Percentiles rank a stretch among this genome's conserved stretches.
Evolutionary conservation across 2,329 filamentous ascomycete genomes (phyloP).

Genomic region (Diaporthe vexans): DNA sequence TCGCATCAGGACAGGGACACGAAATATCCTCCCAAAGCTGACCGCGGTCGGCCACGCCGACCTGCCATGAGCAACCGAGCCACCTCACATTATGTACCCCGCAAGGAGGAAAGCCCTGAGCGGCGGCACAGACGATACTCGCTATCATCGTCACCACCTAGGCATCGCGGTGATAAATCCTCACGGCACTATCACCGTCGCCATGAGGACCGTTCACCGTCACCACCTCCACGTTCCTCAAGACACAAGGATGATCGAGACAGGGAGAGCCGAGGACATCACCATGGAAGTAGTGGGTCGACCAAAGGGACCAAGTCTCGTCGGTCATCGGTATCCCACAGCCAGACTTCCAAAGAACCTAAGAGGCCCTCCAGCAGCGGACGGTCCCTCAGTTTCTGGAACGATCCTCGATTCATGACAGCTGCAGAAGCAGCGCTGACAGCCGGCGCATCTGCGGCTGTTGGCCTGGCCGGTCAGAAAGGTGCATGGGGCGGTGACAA

Average conservation of each 20-base stretch:
- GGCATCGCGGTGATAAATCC: constrained; percentile 22
- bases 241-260: constrained; percentile 23
- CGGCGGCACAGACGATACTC: constrained; percentile 33
- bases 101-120: constrained; percentile 21
- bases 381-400: constrained; percentile 36
- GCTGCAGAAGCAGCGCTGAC: constrained; percentile 47
- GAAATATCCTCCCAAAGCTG: constrained; percentile 37
- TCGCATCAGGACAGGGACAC: constrained; percentile 33
- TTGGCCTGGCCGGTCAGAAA: constrained; percentile 43
- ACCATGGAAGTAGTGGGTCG: constrained; percentile 22
- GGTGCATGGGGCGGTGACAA: constrained; percentile 44
- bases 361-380: constrained; percentile 4
- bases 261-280: constrained; percentile 13
- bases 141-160: constrained; percentile 31
- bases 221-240: constrained; percentile 24
- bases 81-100: constrained; percentile 36
- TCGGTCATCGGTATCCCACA: constrained; percentile 12
- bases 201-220: constrained; percentile 20
- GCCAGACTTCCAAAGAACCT: constrained; percentile 5
- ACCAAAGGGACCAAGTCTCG: constrained; percentile 12
- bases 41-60: constrained; percentile 37
- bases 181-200: constrained; percentile 20
- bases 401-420: constrained; percentile 44
- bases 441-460: constrained; percentile 45
- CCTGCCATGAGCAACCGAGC: constrained; percentile 32